Evolutionary conservation across 2,329 filamentous ascomycete species (phyloP), one percentile per base, ranked within the genome.

Genomic region (Exophiala oligosperma): DNA sequence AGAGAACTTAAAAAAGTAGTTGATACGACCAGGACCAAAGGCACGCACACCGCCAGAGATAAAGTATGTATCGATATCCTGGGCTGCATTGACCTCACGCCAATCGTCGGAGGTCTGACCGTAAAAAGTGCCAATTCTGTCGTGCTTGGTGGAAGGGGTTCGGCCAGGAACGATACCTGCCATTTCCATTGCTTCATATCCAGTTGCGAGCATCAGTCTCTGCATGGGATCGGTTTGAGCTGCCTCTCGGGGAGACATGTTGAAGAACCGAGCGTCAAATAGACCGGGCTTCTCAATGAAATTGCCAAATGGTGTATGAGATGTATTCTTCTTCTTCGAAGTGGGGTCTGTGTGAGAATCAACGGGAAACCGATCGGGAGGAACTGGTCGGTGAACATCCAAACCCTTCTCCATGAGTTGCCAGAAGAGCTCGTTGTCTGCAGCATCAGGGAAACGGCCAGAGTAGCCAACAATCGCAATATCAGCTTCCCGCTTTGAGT

Each of bases 381-480:
- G 88, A 5, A 80, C 70, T 59, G 73, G 71, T 43, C 72, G 66
- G 69, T 91, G 87, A 32, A 91, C 88, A 71, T 91, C 89, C 6
- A 91, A 80, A 11, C 89, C 89, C 72, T 88, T 86, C 70, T 86
- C 83, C 21, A 92, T 79, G 3, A 92, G 77, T 59, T 90, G 85
- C 89, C 89, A 92, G 29, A 92, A 83, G 55, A 84, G 83, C 58
- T 91, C 87, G 60, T 85, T 82, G 67, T 81, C 88, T 14, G 84
- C 86, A 50, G 89, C 87, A 66, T 88, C 86, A 1, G 89, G 89
- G 71, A 91, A 92, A 51, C 89, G 83, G 51, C 89, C 89, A 47
- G 89, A 84, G 83, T 91, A 90, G 52, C 91, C 91, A 35, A 96
- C 88, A 62, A 96, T 92, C 57, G 91, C 91, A 62, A 96, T 84